phyloP scores from a whole-genome alignment of 106 monocot genomes.

The Phalaenopsis equestris region DNA sequence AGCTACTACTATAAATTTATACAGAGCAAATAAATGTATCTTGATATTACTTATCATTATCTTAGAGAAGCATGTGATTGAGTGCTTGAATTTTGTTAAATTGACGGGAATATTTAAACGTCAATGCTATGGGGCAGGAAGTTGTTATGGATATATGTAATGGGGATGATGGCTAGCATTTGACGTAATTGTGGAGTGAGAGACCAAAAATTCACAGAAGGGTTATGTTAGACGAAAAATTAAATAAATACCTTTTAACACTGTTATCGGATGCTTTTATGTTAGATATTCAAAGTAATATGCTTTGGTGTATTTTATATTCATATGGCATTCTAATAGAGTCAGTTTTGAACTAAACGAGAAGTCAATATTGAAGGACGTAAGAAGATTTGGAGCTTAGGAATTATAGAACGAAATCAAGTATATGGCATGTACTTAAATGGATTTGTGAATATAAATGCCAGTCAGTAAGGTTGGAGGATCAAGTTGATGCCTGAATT shows the following conservation, averaged over 20 bases:
- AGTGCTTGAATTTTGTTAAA: neutral
- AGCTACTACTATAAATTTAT: neutral
- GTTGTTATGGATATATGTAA: neutral
- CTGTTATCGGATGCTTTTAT: neutral
- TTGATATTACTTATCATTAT: neutral
- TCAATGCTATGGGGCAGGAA: neutral
- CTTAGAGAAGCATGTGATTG: neutral
- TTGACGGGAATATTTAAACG: neutral
- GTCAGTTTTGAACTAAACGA: neutral
- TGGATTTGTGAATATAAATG: too few relatives aligned
- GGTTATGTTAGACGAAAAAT: neutral
- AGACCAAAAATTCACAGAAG: neutral
- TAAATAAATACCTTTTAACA: neutral
- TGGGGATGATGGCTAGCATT: neutral
- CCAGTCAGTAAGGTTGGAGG: neutral
- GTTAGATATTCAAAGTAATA: neutral
- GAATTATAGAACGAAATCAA: neutral
- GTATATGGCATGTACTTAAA: neutral
- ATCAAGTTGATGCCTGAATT: neutral
- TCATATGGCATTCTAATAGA: neutral
- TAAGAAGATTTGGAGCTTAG: neutral
- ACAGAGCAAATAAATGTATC: neutral
- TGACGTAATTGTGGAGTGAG: neutral
- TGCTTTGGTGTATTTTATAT: neutral
- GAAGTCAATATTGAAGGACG: neutral